Base-by-base conservation (phyloP, 2,329 filamentous ascomycete genomes). In the Exserohilum turcica region DNA sequence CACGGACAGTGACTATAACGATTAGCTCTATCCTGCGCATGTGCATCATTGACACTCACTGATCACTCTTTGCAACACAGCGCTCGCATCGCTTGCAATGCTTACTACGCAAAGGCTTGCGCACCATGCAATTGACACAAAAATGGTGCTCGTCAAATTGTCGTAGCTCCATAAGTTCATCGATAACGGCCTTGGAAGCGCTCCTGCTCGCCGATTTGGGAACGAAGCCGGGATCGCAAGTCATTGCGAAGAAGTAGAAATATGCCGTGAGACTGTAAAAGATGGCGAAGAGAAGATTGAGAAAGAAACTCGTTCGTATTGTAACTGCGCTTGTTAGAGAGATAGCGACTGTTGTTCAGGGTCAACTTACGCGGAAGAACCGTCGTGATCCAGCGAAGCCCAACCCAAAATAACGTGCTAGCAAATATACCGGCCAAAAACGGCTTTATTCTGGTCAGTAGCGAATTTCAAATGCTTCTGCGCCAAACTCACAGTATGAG, bases 71-170 rank as follows among this genome's bases (percentile, higher is more conserved):
- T 48, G 93, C 92, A 48, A 99, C 90, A 73, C 94, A 99, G 60
- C 93, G 89, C 66, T 89, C 86, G 73, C 94, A 99, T 56, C 90
- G 84, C 70, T 88, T 89, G 78, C 94, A 99, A 77, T 99, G 94
- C 79, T 97, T 99, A 78, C 92, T 96, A 61, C 94, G 85, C 56
- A 99, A 78, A 3, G 94, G 94, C 62, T 90, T 93, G 48, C 93
- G 85, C 64, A 96, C 90, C 92, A 97, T 96, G 78, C 94, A 99
- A 42, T 86, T 86, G 24, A 95, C 87, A 74, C 94, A 99, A 69
- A 97, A 99, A 73, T 96, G 93, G 56, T 87, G 81, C 71, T 97
- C 93, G 70, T 99, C 92, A 73, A 93, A 99, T 68, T 91, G 94
- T 86, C 91, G 94, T 61, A 86, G 73, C 52, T 85, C 83, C 58